Evolutionary conservation across 805 yeast genomes (phyloP).

Genomic region (Lipomyces kockii): DNA sequence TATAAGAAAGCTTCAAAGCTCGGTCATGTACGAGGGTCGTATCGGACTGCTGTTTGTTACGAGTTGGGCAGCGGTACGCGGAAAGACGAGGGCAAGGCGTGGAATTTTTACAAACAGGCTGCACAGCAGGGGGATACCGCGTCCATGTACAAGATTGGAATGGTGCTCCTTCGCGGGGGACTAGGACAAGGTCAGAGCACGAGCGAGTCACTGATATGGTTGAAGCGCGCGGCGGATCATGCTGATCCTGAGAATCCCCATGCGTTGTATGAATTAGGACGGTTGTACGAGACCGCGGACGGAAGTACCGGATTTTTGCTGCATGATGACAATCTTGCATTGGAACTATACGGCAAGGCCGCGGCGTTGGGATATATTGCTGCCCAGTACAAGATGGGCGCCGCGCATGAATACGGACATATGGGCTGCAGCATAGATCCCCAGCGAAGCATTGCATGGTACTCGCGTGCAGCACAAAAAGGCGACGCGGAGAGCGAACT

Average conservation of each 20-base stretch:
- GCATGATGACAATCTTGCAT: conserved; percentile 48
- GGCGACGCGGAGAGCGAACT: conserved; percentile 69
- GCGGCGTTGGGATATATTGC: conserved; percentile 65
- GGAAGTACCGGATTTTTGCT: conserved; percentile 40
- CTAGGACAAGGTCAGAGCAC: conserved; percentile 50
- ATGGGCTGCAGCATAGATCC: conserved; percentile 58
- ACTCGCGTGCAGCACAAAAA: conserved; percentile 65
- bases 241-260: conserved; percentile 57
- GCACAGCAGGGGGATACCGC: conserved; percentile 65
- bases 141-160: conserved; percentile 76
- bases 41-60: conserved; percentile 70
- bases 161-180: conserved; percentile 60
- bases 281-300: conserved; percentile 52
- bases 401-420: conserved; percentile 73
- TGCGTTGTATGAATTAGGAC: conserved; percentile 62
- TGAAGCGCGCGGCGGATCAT: conserved; percentile 53
- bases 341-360: conserved; percentile 60
- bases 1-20: conserved; percentile 64
- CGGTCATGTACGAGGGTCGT: conserved; percentile 64
- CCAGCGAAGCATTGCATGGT: conserved; percentile 71
- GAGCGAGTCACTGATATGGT: conserved; percentile 56
- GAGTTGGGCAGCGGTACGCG: conserved; percentile 66
- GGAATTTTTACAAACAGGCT: conserved; percentile 60
- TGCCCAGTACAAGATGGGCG: conserved; percentile 72
- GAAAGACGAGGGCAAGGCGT: conserved; percentile 54